Conservation (phyloP, 2,329 filamentous ascomycete genomes). For the Fusarium multiceps region DNA sequence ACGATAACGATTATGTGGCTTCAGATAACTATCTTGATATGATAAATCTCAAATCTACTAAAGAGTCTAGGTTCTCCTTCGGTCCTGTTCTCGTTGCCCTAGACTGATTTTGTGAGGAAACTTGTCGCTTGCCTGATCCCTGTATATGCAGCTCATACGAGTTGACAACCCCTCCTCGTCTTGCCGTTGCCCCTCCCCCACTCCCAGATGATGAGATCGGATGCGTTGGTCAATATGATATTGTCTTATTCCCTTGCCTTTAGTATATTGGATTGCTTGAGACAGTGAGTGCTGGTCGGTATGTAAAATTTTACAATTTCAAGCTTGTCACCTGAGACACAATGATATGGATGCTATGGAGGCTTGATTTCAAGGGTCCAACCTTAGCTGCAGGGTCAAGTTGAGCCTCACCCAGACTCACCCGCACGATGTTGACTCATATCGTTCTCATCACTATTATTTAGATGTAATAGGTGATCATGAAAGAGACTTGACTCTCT, state of each 20-base stretch:
- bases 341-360: background rate
- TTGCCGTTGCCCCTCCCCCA: conserved; percentile 17
- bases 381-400: conserved; percentile 1
- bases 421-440: background rate
- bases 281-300: background rate
- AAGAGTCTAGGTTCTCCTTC: background rate
- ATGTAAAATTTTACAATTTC: background rate
- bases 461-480: background rate
- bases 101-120: background rate
- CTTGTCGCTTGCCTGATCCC: conserved; percentile 5
- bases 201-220: background rate
- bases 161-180: background rate
- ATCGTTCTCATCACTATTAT: background rate
- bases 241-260: conserved; percentile 19
- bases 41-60: background rate
- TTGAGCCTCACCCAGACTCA: conserved; percentile 8
- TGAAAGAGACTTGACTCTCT: background rate
- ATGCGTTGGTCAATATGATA: background rate
- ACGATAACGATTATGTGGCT: background rate
- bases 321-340: background rate
- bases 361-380: background rate
- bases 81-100: background rate
- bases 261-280: background rate
- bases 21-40: background rate
- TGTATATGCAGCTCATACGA: conserved; percentile 8